Conservation (phyloP, 805 yeast species). For the Saccharomycopsis malanga region DNA sequence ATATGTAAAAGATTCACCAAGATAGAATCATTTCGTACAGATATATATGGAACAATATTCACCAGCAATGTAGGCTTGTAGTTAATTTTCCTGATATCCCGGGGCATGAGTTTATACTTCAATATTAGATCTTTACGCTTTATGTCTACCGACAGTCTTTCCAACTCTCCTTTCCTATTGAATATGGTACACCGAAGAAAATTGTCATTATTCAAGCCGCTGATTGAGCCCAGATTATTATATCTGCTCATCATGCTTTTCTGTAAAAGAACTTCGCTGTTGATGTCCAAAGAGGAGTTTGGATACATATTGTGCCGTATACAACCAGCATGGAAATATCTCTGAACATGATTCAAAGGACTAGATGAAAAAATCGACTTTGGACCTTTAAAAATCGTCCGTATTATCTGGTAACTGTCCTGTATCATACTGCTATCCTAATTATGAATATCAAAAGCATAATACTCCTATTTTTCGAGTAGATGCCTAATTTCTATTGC, state of each 20-base stretch:
- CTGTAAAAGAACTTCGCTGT: slow-evolving; percentile 15
- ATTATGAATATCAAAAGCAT: no score
- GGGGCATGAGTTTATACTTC: slow-evolving; percentile 69
- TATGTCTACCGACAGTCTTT: slow-evolving; percentile 62
- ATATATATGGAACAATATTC: slow-evolving; percentile 85
- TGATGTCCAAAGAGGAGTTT: slow-evolving; percentile 4
- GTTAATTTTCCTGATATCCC: slow-evolving; percentile 80
- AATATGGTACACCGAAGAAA: slow-evolving; percentile 60
- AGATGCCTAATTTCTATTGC: no score
- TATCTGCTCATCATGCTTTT: slow-evolving; percentile 12
- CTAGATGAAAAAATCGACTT: no score
- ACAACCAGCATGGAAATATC: no score
- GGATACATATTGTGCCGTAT: no score
- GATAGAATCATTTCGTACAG: slow-evolving; percentile 72
- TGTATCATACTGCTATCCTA: no score
- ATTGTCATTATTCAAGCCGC: slow-evolving; percentile 3
- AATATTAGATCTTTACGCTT: slow-evolving; percentile 66
- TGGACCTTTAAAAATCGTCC: no score
- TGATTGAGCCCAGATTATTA: slow-evolving; percentile 1
- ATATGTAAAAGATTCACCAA: slow-evolving; percentile 80
- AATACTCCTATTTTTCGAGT: no score
- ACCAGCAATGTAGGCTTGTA: slow-evolving; percentile 42
- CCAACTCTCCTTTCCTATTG: slow-evolving; percentile 60
- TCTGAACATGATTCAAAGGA: no score
- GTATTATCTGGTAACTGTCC: no score